These are phyloP conservation scores for Chrysophaeum taylorii DNA, from an alignment of 352 stramenopile genomes.

Conservation along the genomic window DNA sequence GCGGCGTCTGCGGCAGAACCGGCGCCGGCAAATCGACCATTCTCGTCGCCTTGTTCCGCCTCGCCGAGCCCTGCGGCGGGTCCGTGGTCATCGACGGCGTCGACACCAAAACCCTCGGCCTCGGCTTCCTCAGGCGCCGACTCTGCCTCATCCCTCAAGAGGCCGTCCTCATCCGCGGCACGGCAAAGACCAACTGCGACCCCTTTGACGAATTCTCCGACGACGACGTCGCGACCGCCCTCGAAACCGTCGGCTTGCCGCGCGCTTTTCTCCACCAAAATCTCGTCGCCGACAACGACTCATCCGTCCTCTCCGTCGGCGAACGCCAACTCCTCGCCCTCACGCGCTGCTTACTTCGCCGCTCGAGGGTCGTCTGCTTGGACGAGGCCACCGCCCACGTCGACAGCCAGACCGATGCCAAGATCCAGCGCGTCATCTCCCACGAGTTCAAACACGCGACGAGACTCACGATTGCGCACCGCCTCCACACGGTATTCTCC, in stretches of 20 bases:
- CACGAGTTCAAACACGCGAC: constrained; percentile 73
- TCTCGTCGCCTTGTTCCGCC: constrained; percentile 47
- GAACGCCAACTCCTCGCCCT: constrained; percentile 92
- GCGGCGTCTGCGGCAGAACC: constrained; percentile 58
- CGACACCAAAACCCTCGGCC: constrained; percentile 47
- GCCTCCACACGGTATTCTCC: constrained; percentile 92
- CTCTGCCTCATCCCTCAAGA: constrained; percentile 58
- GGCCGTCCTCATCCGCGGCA: constrained; percentile 51
- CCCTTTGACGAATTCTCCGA: constrained; percentile 57
- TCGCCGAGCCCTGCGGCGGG: constrained; percentile 48
- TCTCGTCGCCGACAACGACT: too few relatives aligned
- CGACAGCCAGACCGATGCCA: constrained; percentile 64
- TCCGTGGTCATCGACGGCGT: constrained; percentile 51
- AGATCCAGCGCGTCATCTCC: constrained; percentile 65
- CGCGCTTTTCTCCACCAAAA: neutral
- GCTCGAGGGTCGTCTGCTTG: constrained; percentile 71
- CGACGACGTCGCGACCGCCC: constrained; percentile 41
- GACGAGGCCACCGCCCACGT: constrained; percentile 84
- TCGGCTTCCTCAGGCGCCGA: constrained; percentile 41
- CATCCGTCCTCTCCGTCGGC: constrained; percentile 70
- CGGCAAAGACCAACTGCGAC: constrained; percentile 58
- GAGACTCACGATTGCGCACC: constrained; percentile 88
- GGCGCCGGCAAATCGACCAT: constrained; percentile 53
- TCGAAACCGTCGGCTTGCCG: constrained; percentile 26
- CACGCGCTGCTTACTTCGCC: constrained; percentile 75